Evolutionary conservation across 768 basidiomycete species (phyloP).

Genomic region (Lentinus tigrinus): DNA sequence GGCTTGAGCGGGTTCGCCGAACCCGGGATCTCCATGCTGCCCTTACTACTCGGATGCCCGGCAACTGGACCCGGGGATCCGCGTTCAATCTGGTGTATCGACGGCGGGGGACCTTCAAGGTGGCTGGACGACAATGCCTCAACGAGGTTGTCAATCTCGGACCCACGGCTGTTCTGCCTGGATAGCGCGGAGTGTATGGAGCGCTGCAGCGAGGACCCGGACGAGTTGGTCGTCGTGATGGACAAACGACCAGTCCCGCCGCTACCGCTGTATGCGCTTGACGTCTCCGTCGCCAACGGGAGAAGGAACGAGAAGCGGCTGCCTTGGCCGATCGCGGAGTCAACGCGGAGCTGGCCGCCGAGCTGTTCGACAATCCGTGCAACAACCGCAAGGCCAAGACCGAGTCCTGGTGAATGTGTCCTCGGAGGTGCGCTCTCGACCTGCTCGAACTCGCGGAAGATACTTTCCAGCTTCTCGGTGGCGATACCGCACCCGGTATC

Average conservation of each 20-base stretch:
- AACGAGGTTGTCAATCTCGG: conserved; percentile 40
- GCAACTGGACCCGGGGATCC: background rate
- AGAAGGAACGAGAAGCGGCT: conserved; percentile 73
- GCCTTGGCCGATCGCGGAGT: conserved; percentile 65
- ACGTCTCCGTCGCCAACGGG: conserved; percentile 49
- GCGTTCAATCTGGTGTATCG: background rate
- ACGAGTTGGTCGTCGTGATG: conserved; percentile 10
- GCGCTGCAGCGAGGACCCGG: conserved; percentile 2
- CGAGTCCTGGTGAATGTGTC: conserved; percentile 43
- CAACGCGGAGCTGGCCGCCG: conserved; percentile 75
- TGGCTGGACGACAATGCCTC: conserved; percentile 41
- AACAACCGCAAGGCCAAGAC: conserved; percentile 78
- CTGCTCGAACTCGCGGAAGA: conserved; percentile 80
- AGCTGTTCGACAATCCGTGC: conserved; percentile 79
- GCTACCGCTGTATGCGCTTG: conserved; percentile 6
- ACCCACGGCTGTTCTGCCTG: conserved; percentile 26
- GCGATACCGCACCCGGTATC: conserved; percentile 78
- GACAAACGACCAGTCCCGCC: conserved; percentile 9
- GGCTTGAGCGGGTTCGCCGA: conserved; percentile 34
- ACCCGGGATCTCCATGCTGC: conserved; percentile 19
- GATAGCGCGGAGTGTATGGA: conserved; percentile 20
- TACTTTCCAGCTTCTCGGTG: conserved; percentile 62
- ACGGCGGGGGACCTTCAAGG: background rate
- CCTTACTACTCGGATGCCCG: background rate
- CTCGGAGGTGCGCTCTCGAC: conserved; percentile 54